Base-by-base conservation (phyloP, 148 eudicot genomes). In the Rhododendron mucronatum region DNA sequence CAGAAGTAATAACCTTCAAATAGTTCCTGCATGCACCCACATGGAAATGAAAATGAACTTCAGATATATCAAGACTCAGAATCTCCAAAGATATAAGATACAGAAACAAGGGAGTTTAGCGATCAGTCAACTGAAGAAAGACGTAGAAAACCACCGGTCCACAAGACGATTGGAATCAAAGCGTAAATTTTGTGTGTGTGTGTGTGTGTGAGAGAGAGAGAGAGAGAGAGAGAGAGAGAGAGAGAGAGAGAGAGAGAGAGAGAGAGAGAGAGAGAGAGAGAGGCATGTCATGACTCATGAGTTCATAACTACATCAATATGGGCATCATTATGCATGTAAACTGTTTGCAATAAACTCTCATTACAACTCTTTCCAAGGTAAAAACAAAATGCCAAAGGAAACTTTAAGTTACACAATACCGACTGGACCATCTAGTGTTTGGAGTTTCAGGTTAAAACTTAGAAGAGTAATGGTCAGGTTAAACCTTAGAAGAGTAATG, bases 1-100 rank as follows among this genome's bases (percentile, higher is more conserved):
- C 99, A 97, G 84, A 97, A 97, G 91, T 97, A 97, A 85, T 94
- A 93, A 83, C 99, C 98, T 92, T 97, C 99, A 88, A 97, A 97
- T 80, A 95, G 91, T 88, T 97, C 99, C 99, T 97, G 89, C 50
- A 88, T 15, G 35, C 84, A 30, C 73, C 39, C 83, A 61, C 48
- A 65, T 80, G 55, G 39, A 12, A 50, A 33, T 20, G 18, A 71
- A 50, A 82, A 78, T 44, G 14, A 78, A 78, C 15, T 21, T 30
- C 50, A 44, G 23, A 57, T 39, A 83, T 18, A 84, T 23, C n/a
- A 63, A 26, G 28, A 35, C 75, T 76, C 73, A 18, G 18, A 75
- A 20, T 6, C 51, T 47, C 65, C 12, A n/a, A 67, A 18, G 23
- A 37, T 2, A 69, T 20, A 26, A 26, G 61, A 69, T 26, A 37